Percentiles rank a stretch among this genome's conserved stretches.
Evolutionary conservation across 164 flowering plant species (phyloP).

Genomic region (Annona squamosa): DNA sequence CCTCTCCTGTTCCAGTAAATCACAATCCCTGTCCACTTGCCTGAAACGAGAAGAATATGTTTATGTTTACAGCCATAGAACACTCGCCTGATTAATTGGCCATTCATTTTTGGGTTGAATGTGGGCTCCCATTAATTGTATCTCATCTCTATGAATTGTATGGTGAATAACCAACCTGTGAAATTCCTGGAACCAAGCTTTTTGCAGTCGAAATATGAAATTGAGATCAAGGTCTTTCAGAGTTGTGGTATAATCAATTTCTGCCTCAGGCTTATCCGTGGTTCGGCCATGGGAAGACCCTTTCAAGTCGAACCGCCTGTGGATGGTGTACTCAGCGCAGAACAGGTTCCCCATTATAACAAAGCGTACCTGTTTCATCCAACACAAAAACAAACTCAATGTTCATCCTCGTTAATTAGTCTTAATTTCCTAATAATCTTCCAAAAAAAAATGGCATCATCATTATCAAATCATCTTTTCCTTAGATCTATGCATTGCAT

Average conservation of each 20-base stretch:
- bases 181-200: conserved; percentile 47
- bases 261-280: conserved; percentile 43
- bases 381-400: neutral
- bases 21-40: conserved; percentile 87
- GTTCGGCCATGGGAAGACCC: conserved; percentile 63
- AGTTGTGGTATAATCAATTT: conserved; percentile 50
- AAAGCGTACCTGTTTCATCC: conserved; percentile 46
- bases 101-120: no score
- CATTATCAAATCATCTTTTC: neutral
- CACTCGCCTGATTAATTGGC: no score
- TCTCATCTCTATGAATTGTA: neutral
- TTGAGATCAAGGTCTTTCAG: conserved; percentile 68
- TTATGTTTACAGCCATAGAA: neutral
- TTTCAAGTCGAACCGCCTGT: conserved; percentile 52
- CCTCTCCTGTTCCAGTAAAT: conserved; percentile 81
- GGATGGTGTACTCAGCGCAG: conserved; percentile 44
- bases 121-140: no score
- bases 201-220: conserved; percentile 43
- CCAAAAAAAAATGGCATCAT: neutral
- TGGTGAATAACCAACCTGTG: conserved; percentile 23
- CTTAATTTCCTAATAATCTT: neutral
- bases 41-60: conserved; percentile 25
- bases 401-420: neutral
- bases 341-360: conserved; percentile 64
- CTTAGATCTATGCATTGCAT: neutral